Conservation (phyloP, 495 filamentous ascomycete genomes). For the Penicillium lagena region DNA sequence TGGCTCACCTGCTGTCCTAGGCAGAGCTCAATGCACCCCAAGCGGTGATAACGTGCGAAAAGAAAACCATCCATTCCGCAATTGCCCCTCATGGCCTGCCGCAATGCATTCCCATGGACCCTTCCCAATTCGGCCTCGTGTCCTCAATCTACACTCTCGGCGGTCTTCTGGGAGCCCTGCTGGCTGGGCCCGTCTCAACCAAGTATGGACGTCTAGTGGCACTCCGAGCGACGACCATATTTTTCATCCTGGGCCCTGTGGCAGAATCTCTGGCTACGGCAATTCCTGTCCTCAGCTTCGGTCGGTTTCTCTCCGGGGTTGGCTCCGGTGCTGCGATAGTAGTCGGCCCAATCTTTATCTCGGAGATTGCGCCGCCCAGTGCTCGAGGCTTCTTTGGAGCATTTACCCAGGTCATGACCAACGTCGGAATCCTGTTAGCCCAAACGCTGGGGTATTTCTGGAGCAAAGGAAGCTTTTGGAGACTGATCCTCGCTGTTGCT, state of each 20-base stretch:
- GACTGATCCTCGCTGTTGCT: conserved; percentile 72
- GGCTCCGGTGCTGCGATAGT: conserved; percentile 84
- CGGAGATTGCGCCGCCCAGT: conserved; percentile 75
- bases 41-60: conserved; percentile 77
- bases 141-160: conserved; percentile 90
- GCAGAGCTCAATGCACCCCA: conserved; percentile 93
- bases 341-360: conserved; percentile 93
- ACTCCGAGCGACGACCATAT: conserved; percentile 64
- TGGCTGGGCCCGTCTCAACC: conserved; percentile 66
- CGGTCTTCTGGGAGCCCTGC: conserved; percentile 75
- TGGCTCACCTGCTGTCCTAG: conserved; percentile 34
- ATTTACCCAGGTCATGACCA: conserved; percentile 90
- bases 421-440: conserved; percentile 81
- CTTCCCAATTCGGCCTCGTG: conserved; percentile 70
- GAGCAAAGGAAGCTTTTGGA: conserved; percentile 70
- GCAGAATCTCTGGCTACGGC: conserved; percentile 64
- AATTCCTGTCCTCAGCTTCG: conserved; percentile 61
- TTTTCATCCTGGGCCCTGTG: conserved; percentile 70
- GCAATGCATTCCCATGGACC: conserved; percentile 78
- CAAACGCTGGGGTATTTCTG: conserved; percentile 84
- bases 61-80: conserved; percentile 46
- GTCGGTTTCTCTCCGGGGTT: conserved; percentile 73
- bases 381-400: conserved; percentile 82
- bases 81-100: conserved; percentile 37
- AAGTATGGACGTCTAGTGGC: conserved; percentile 64